Conservation (phyloP, 2,329 filamentous ascomycete genomes). For the Leptographium wingfieldii region DNA sequence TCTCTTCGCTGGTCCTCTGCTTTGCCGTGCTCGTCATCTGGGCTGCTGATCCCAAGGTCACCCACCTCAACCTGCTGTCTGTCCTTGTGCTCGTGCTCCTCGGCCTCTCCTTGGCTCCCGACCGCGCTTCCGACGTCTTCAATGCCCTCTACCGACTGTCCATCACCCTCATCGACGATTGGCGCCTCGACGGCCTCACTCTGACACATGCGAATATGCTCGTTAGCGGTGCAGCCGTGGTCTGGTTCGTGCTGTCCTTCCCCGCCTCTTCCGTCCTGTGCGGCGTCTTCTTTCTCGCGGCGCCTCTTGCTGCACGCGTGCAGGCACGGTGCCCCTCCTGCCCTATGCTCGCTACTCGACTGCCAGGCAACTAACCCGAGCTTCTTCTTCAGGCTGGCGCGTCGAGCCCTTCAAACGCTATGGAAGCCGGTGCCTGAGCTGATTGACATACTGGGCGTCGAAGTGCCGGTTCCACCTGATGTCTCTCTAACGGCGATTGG, state of each 20-base stretch:
- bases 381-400: conserved; percentile 51
- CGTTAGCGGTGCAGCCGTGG: conserved; percentile 37
- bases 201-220: conserved; percentile 41
- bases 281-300: background rate
- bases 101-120: conserved; percentile 29
- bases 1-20: conserved; percentile 31
- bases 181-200: conserved; percentile 34
- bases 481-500: conserved; percentile 85
- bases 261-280: background rate
- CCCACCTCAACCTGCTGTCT: conserved; percentile 28
- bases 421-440: conserved; percentile 85
- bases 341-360: background rate
- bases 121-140: conserved; percentile 24
- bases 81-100: conserved; percentile 26
- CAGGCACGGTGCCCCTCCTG: background rate
- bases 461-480: conserved; percentile 80
- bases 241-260: conserved; percentile 28
- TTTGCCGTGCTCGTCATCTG: conserved; percentile 30
- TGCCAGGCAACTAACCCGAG: conserved; percentile 5
- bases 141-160: conserved; percentile 22
- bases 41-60: conserved; percentile 30
- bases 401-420: conserved; percentile 77
- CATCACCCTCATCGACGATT: conserved; percentile 23
- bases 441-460: conserved; percentile 81
- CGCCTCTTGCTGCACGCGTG: background rate